phyloP scores from a whole-genome alignment of 345 rosid genomes.

The Brassica nigra region DNA sequence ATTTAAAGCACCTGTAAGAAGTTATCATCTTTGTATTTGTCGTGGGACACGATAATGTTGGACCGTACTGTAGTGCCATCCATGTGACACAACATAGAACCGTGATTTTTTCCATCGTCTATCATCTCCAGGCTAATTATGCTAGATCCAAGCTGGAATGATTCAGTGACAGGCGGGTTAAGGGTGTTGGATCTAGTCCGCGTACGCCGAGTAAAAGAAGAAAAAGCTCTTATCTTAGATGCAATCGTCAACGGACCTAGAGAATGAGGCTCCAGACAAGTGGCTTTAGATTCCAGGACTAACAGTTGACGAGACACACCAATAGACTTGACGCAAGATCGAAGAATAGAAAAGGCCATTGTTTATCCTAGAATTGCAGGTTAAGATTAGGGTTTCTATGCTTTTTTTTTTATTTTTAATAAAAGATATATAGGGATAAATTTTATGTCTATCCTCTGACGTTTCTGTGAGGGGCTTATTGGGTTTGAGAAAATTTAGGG shows the following conservation, averaged over 20 bases:
- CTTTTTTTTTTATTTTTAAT: too few species aligned
- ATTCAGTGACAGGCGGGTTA: neutral
- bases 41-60: neutral
- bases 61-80: neutral
- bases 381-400: too few species aligned
- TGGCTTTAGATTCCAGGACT: neutral
- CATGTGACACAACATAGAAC: neutral
- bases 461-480: too few species aligned
- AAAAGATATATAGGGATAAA: too few species aligned
- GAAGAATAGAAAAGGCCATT: neutral
- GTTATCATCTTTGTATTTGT: neutral
- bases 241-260: neutral
- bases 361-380: neutral
- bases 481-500: too few species aligned
- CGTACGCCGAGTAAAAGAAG: neutral
- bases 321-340: neutral
- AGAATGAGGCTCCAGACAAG: neutral
- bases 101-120: neutral
- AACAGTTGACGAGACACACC: neutral
- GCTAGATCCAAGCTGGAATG: neutral
- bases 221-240: neutral
- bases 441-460: too few species aligned
- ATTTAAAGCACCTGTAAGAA: neutral
- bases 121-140: neutral
- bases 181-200: neutral